These are phyloP conservation scores for Candida verbasci DNA, from an alignment of 805 yeast genomes.

Conservation along the genomic window DNA sequence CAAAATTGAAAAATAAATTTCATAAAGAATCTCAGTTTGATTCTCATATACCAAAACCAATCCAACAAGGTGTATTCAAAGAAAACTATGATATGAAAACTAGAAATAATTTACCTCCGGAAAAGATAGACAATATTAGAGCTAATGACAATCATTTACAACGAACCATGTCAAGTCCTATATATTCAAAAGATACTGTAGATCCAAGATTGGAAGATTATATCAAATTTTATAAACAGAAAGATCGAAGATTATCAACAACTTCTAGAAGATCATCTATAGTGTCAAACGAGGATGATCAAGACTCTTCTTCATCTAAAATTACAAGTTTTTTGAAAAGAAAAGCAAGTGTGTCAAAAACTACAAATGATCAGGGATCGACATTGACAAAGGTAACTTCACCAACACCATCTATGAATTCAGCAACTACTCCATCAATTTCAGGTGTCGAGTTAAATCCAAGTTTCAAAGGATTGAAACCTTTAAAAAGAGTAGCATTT, in stretches of 20 bases:
- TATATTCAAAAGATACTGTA: slow-evolving; percentile 2
- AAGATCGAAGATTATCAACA: slow-evolving; percentile 15
- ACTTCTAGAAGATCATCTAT: slow-evolving; percentile 13
- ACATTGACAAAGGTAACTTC: slow-evolving; percentile 3
- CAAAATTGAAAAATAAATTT: slow-evolving; percentile 33
- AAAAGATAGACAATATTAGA: background rate
- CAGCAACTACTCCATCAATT: slow-evolving; percentile 5
- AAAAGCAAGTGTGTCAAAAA: slow-evolving; percentile 9
- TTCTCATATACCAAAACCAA: slow-evolving; percentile 5
- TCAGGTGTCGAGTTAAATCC: slow-evolving; percentile 13
- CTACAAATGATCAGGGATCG: slow-evolving; percentile 3
- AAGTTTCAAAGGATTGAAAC: slow-evolving; percentile 27
- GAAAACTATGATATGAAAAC: slow-evolving; percentile 4
- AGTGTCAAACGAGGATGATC: slow-evolving; percentile 4
- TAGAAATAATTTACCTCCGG: slow-evolving; percentile 1
- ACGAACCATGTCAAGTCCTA: slow-evolving; percentile 4
- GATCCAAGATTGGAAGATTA: slow-evolving; percentile 37
- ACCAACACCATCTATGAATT: slow-evolving; percentile 2
- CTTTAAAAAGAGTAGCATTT: slow-evolving; percentile 40
- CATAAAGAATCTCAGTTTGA: slow-evolving; percentile 12
- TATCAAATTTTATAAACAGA: slow-evolving; percentile 28
- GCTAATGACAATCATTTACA: slow-evolving; percentile 1
- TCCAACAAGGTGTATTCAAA: slow-evolving; percentile 4
- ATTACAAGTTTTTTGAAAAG: slow-evolving; percentile 27
- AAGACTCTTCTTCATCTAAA: slow-evolving; percentile 11